These are phyloP conservation scores for Lindgomyces ingoldianus DNA, from an alignment of 495 filamentous ascomycete species.

Conservation along the genomic window DNA sequence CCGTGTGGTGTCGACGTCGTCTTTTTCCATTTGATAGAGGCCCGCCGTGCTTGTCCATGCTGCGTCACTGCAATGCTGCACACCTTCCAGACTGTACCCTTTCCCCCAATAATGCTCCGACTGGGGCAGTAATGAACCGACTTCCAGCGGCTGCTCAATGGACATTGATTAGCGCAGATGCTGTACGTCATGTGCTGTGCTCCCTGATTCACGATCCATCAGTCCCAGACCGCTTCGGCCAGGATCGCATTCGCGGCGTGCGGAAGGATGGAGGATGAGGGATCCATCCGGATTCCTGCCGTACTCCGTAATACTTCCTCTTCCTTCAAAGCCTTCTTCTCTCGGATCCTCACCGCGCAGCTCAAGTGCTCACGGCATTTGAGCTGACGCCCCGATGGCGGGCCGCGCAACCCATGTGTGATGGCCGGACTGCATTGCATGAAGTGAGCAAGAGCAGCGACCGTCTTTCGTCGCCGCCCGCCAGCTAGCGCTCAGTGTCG, in stretches of 20 bases:
- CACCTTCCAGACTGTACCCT: background rate
- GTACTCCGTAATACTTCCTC: too few relatives aligned
- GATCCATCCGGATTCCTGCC: too few relatives aligned
- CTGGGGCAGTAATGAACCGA: background rate
- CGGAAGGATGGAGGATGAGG: too few relatives aligned
- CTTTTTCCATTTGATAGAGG: background rate
- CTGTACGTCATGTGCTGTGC: constrained; percentile 10
- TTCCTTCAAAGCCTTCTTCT: too few relatives aligned
- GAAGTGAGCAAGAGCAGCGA: background rate
- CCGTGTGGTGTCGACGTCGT: background rate
- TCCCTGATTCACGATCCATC: constrained; percentile 5
- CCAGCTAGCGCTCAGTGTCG: background rate
- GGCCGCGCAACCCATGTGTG: background rate
- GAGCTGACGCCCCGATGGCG: background rate
- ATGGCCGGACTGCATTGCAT: background rate
- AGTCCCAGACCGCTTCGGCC: background rate
- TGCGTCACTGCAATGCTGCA: background rate
- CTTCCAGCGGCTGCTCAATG: background rate
- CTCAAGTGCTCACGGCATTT: background rate
- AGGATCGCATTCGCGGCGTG: too few relatives aligned
- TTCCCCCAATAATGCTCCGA: background rate
- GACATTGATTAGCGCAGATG: background rate
- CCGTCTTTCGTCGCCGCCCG: background rate
- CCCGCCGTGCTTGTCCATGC: background rate
- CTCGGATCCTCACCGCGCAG: too few relatives aligned